Conservation (phyloP, 495 filamentous ascomycete genomes). For the Neurospora africana region DNA sequence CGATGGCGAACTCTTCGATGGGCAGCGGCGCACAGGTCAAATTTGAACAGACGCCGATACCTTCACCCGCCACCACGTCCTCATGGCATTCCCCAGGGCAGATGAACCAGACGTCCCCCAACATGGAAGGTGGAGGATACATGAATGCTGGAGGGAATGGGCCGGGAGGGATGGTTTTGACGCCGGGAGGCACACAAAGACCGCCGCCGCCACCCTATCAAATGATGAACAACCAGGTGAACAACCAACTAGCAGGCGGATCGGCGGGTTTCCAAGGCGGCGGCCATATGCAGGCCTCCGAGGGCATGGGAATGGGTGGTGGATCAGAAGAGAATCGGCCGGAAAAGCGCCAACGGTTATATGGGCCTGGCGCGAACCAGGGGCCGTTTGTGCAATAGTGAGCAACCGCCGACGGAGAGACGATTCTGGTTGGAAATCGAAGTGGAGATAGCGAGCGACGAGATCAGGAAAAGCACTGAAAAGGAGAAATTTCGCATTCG, state of each 20-base stretch:
- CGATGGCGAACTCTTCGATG: constrained; percentile 10
- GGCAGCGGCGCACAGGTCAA: constrained; percentile 49
- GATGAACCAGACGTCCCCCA: constrained; percentile 53
- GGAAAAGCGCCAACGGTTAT: constrained; percentile 30
- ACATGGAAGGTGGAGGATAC: constrained; percentile 31
- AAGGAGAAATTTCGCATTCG: neutral
- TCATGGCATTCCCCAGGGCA: constrained; percentile 69
- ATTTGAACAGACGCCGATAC: constrained; percentile 71
- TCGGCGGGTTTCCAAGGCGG: constrained; percentile 15
- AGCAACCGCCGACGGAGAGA: neutral
- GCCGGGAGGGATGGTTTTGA: constrained; percentile 32
- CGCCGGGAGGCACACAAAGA: constrained; percentile 31
- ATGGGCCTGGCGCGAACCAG: constrained; percentile 21
- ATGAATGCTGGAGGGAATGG: constrained; percentile 27
- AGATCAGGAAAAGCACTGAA: neutral
- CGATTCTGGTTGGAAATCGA: neutral
- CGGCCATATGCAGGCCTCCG: constrained; percentile 15
- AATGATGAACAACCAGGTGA: neutral
- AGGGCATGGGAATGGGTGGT: constrained; percentile 10
- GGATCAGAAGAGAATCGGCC: constrained; percentile 18
- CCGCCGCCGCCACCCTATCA: neutral
- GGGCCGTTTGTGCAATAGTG: constrained; percentile 13
- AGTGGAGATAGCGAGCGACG: neutral
- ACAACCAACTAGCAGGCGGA: constrained; percentile 2
- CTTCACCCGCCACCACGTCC: constrained; percentile 58